Percentiles rank a stretch among this genome's conserved stretches.
phyloP scores from a whole-genome alignment of 371 early-diverging fungal species.

The Synchytrium microbalum region DNA sequence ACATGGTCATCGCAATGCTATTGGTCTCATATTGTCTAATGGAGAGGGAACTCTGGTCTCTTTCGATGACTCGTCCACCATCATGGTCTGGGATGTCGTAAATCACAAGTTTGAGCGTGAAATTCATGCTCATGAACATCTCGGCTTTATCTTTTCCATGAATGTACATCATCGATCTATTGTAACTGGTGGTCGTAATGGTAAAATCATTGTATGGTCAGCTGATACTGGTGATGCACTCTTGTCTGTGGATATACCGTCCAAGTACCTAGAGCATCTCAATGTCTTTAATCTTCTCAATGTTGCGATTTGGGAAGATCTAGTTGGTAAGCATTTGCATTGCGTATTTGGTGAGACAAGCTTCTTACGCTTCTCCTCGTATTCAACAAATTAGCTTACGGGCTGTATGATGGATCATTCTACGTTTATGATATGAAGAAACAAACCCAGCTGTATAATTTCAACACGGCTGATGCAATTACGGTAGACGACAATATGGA shows the following conservation, averaged over 20 bases:
- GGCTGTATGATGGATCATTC: constrained; percentile 23
- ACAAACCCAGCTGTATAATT: constrained; percentile 9
- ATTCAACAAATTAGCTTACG: constrained; percentile 11
- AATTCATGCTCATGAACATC: constrained; percentile 21
- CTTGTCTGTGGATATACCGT: constrained; percentile 16
- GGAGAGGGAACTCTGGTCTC: constrained; percentile 21
- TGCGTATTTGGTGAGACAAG: neutral
- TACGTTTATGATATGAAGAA: constrained; percentile 14
- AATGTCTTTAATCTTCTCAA: constrained; percentile 21
- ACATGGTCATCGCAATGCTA: constrained; percentile 16
- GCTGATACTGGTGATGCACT: constrained; percentile 16
- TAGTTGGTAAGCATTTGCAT: constrained; percentile 8
- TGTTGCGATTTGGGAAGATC: constrained; percentile 26
- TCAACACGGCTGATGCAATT: neutral
- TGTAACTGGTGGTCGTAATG: constrained; percentile 24
- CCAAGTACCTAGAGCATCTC: constrained; percentile 13
- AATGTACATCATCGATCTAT: constrained; percentile 26
- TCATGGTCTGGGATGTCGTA: constrained; percentile 23
- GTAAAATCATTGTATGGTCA: constrained; percentile 23
- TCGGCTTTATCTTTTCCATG: constrained; percentile 26
- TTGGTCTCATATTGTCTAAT: constrained; percentile 27
- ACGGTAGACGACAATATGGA: constrained; percentile 1
- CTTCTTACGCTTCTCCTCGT: neutral
- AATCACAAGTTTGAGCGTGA: neutral
- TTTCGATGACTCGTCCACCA: constrained; percentile 26